A percentile compares a stretch with the other conserved stretches of the same genome.
phyloP scores from a whole-genome alignment of 2,329 filamentous ascomycete genomes.

The Fusarium nurragi region DNA sequence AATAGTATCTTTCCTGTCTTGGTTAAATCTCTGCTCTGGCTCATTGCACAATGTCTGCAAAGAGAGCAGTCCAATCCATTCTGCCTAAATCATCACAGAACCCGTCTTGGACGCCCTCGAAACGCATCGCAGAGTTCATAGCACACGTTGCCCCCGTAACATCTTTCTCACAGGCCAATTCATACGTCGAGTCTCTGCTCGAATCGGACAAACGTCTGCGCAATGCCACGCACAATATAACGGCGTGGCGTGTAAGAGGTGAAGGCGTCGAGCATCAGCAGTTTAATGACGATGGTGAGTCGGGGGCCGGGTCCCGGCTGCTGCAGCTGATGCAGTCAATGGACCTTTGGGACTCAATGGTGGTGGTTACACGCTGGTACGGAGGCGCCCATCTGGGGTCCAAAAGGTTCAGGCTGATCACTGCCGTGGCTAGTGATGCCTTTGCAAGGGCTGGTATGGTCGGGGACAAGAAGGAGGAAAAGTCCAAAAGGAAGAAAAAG shows the following conservation, averaged over 20 bases:
- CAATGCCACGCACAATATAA: constrained; percentile 36
- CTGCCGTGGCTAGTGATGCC: constrained; percentile 83
- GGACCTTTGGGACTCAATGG: constrained; percentile 91
- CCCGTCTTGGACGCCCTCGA: constrained; percentile 74
- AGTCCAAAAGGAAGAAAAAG: constrained; percentile 20
- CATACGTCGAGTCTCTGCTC: constrained; percentile 78
- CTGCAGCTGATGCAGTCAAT: constrained; percentile 93
- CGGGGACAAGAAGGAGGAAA: constrained; percentile 54
- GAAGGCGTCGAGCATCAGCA: constrained; percentile 78
- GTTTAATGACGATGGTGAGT: constrained; percentile 95
- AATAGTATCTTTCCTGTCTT: constrained; percentile 1
- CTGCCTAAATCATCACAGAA: constrained; percentile 29
- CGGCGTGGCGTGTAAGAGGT: constrained; percentile 63
- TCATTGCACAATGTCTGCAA: constrained; percentile 18
- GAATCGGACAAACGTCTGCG: constrained; percentile 76
- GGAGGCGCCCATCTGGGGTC: constrained; percentile 90
- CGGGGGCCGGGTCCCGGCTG: constrained; percentile 84
- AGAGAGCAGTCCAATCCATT: constrained; percentile 20
- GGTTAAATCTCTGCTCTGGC: not conserved
- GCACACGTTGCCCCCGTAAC: constrained; percentile 77
- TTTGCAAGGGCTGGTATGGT: constrained; percentile 80
- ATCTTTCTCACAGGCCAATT: constrained; percentile 75
- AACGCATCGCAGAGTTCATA: constrained; percentile 81
- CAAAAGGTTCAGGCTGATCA: constrained; percentile 90
- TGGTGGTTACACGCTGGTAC: constrained; percentile 95